phyloP scores from a whole-genome alignment of 345 rosid genomes.

The Trapa incisa region DNA sequence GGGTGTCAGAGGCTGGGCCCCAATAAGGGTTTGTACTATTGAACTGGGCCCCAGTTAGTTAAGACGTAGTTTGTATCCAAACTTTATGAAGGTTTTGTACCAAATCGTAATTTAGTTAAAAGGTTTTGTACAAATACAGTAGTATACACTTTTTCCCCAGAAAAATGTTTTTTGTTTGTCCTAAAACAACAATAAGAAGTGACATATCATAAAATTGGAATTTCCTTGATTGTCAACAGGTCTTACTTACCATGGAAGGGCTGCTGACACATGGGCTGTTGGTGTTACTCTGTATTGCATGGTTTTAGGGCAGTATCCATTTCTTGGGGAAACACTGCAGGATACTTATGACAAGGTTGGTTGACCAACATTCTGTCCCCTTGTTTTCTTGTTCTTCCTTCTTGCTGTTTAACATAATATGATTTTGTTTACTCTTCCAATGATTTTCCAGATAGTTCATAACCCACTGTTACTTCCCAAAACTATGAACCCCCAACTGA shows the following conservation, averaged over 20 bases:
- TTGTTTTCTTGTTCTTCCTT: not conserved
- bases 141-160: not conserved
- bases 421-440: not conserved
- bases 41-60: too few relatives aligned
- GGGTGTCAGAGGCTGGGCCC: too few relatives aligned
- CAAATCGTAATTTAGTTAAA: too few relatives aligned
- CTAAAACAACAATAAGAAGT: not conserved
- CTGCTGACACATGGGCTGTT: constrained; percentile 95
- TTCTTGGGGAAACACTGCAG: constrained; percentile 88
- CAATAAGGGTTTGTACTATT: too few relatives aligned
- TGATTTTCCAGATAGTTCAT: constrained; percentile 57
- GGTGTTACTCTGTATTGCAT: constrained; percentile 88
- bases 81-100: too few relatives aligned
- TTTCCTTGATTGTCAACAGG: constrained; percentile 32
- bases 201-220: not conserved
- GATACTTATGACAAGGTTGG: constrained; percentile 92
- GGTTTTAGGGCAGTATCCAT: constrained; percentile 79
- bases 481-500: constrained; percentile 53
- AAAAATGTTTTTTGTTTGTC: not conserved
- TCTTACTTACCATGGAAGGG: constrained; percentile 70
- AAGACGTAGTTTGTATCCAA: too few relatives aligned
- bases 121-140: not conserved
- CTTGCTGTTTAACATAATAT: not conserved
- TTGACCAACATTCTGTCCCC: constrained; percentile 5
- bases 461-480: constrained; percentile 53